phyloP scores from a whole-genome alignment of 2,329 filamentous ascomycete genomes.

The Hortaea werneckii region DNA sequence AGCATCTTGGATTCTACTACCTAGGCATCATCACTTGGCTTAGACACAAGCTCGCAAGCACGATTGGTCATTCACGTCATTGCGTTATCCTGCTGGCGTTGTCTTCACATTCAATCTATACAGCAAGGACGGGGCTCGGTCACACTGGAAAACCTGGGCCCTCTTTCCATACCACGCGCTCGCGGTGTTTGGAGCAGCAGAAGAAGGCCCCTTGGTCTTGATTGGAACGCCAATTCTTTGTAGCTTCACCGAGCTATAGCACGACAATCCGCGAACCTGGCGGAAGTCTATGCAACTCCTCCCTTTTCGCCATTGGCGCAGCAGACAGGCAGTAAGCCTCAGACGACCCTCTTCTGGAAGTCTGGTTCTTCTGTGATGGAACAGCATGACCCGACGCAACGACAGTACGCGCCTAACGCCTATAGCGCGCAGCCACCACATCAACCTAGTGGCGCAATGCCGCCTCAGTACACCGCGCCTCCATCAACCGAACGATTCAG shows the following conservation, averaged over 20 bases:
- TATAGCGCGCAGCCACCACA: constrained; percentile 20
- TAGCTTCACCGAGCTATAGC: background rate
- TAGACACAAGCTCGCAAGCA: background rate
- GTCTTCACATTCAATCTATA: too few species aligned
- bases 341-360: constrained; percentile 9
- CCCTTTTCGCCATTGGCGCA: constrained; percentile 22
- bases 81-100: too few species aligned
- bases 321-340: constrained; percentile 11
- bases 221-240: background rate
- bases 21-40: background rate
- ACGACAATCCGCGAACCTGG: constrained; percentile 11
- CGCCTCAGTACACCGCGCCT: constrained; percentile 34
- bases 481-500: constrained; percentile 40
- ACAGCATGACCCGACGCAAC: constrained; percentile 25
- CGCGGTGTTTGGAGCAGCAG: background rate
- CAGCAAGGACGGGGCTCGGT: too few species aligned
- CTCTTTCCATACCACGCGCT: background rate
- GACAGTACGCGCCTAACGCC: constrained; percentile 23
- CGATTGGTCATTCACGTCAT: background rate
- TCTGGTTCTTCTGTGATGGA: constrained; percentile 21
- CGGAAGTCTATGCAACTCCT: constrained; percentile 23
- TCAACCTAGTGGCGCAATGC: constrained; percentile 23
- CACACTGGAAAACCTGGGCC: too few species aligned
- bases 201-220: background rate
- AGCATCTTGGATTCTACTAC: background rate